Percentiles rank a stretch among this genome's conserved stretches.
Evolutionary conservation across 495 filamentous ascomycete genomes (phyloP).

Genomic region (Lasiosphaeriaceae sp.): DNA sequence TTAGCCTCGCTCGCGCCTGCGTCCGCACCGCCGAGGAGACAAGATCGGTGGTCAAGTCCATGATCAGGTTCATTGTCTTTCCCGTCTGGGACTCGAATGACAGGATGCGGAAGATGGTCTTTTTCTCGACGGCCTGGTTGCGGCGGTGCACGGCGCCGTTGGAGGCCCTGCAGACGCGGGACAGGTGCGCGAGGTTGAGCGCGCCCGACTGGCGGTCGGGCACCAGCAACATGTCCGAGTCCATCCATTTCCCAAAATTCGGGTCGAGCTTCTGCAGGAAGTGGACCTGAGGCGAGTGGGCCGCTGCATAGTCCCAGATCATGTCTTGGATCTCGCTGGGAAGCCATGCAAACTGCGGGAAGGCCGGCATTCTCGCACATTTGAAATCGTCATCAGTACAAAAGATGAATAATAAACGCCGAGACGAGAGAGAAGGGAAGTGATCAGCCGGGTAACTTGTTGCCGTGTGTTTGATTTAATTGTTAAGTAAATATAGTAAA

Average conservation of each 20-base stretch:
- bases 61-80: slow-evolving; percentile 5
- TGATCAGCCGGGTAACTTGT: no score
- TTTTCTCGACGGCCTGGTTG: neutral
- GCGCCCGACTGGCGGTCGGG: slow-evolving; percentile 30
- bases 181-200: slow-evolving; percentile 12
- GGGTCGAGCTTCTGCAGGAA: slow-evolving; percentile 26
- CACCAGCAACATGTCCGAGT: slow-evolving; percentile 18
- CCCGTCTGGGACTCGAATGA: neutral
- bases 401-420: no score
- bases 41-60: slow-evolving; percentile 18
- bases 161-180: slow-evolving; percentile 17
- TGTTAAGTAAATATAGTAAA: no score
- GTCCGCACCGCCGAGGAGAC: slow-evolving; percentile 12
- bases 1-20: neutral
- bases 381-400: no score
- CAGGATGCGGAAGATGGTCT: slow-evolving; percentile 13
- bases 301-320: slow-evolving; percentile 22
- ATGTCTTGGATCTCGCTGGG: slow-evolving; percentile 22
- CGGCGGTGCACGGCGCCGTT: slow-evolving; percentile 14
- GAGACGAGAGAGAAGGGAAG: no score
- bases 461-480: no score
- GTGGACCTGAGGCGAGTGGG: slow-evolving; percentile 15
- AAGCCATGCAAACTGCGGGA: slow-evolving; percentile 18
- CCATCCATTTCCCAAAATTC: slow-evolving; percentile 2
- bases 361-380: neutral